phyloP scores from a whole-genome alignment of 495 filamentous ascomycete genomes.

The Rhizodiscina lignyota region DNA sequence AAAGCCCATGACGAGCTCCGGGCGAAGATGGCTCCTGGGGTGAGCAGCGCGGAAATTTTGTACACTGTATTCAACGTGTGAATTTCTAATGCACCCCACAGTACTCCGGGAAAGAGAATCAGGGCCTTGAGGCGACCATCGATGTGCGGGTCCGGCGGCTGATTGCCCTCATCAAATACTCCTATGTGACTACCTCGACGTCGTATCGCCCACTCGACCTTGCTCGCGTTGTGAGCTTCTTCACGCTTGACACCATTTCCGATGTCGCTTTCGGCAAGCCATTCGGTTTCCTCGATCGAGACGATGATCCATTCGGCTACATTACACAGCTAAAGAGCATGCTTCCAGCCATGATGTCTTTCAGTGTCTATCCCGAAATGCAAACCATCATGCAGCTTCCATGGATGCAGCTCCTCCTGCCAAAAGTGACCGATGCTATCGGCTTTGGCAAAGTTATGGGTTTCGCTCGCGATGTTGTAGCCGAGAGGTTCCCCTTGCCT shows the following conservation, averaged over 20 bases:
- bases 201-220: conserved; percentile 1
- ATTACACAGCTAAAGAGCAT: background rate
- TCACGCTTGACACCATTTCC: conserved; percentile 27
- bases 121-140: conserved; percentile 1
- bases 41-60: too few species aligned
- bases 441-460: conserved; percentile 1
- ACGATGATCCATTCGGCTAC: conserved; percentile 1
- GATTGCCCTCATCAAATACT: conserved; percentile 1
- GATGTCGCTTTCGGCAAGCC: conserved; percentile 5
- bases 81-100: too few species aligned
- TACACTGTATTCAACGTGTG: too few species aligned
- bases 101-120: conserved; percentile 5
- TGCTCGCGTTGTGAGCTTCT: conserved; percentile 17
- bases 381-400: background rate
- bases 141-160: conserved; percentile 2
- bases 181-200: background rate
- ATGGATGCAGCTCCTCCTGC: background rate
- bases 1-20: conserved; percentile 8
- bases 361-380: background rate
- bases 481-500: background rate
- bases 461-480: background rate
- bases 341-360: background rate
- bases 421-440: background rate
- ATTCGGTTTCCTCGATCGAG: background rate
- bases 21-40: conserved; percentile 5